These are phyloP conservation scores for Penicillium verrucosum DNA, from an alignment of 2,329 filamentous ascomycete species.

Conservation along the genomic window DNA sequence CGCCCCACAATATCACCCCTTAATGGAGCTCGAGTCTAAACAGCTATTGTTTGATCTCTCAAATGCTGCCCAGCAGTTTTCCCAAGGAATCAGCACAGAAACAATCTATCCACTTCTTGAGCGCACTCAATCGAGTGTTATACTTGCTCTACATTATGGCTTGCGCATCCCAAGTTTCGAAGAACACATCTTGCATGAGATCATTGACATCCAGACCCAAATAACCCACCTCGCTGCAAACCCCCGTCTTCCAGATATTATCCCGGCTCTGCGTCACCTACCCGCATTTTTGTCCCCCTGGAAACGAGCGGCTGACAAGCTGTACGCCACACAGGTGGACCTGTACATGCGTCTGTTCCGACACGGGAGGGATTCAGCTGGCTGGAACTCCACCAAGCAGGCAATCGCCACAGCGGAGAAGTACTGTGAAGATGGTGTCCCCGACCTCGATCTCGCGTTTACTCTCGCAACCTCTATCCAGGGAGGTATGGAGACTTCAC, in stretches of 20 bases:
- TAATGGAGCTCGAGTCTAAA: constrained; percentile 51
- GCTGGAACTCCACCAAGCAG: constrained; percentile 31
- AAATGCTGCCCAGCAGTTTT: constrained; percentile 10
- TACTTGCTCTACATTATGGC: constrained; percentile 53
- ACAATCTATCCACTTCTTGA: constrained; percentile 51
- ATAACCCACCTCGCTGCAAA: constrained; percentile 49
- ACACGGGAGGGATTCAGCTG: constrained; percentile 14
- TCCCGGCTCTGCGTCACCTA: constrained; percentile 45
- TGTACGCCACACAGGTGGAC: constrained; percentile 25
- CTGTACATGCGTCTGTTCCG: constrained; percentile 26
- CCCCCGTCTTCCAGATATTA: constrained; percentile 47
- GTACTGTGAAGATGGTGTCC: constrained; percentile 31
- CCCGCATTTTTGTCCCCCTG: constrained; percentile 48
- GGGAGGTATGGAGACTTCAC: constrained; percentile 51
- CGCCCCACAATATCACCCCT: constrained; percentile 48
- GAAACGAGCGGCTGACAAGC: constrained; percentile 34
- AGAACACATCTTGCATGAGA: constrained; percentile 47
- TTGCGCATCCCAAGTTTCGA: constrained; percentile 46
- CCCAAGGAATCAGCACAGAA: constrained; percentile 13
- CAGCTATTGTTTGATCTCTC: constrained; percentile 46
- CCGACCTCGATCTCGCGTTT: constrained; percentile 47
- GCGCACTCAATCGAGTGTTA: constrained; percentile 51
- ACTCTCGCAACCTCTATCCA: constrained; percentile 49
- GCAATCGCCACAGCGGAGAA: constrained; percentile 36
- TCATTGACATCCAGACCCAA: constrained; percentile 47